Conservation (phyloP, 202 grass and related monocot genomes). For the Setaria viridis region DNA sequence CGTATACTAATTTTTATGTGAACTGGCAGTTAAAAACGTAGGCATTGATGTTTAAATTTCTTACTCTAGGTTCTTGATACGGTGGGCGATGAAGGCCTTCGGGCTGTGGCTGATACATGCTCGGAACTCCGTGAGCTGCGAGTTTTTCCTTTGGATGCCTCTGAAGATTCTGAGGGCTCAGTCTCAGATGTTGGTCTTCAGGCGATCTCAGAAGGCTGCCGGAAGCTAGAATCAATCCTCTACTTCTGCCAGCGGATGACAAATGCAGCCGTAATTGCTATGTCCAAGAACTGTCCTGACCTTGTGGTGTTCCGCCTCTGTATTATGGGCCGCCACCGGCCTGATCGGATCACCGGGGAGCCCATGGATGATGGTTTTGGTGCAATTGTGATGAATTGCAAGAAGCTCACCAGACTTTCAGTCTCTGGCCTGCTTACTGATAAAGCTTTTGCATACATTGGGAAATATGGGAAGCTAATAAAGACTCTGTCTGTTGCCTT, state of each 20-base stretch:
- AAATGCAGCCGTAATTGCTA: conserved; percentile 77
- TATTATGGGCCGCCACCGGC: conserved; percentile 79
- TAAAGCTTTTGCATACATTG: conserved; percentile 79
- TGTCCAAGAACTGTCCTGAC: conserved; percentile 83
- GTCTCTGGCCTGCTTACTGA: conserved; percentile 91
- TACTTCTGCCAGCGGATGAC: conserved; percentile 97
- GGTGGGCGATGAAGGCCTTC: conserved; percentile 81
- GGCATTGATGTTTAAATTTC: conserved; percentile 36
- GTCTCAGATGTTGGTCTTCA: conserved; percentile 83
- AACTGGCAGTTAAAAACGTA: neutral
- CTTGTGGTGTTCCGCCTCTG: conserved; percentile 86
- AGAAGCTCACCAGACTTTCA: conserved; percentile 77
- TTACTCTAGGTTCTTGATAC: conserved; percentile 80
- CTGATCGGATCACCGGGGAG: conserved; percentile 59
- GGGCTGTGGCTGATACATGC: conserved; percentile 80
- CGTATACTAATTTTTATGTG: conserved; percentile 15
- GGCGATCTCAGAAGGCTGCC: conserved; percentile 77
- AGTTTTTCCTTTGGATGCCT: conserved; percentile 81
- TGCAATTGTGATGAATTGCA: conserved; percentile 88
- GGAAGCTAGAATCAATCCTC: conserved; percentile 85
- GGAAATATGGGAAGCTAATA: conserved; percentile 70
- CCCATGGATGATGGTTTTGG: conserved; percentile 94
- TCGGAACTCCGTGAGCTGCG: conserved; percentile 74
- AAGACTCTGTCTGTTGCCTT: conserved; percentile 94
- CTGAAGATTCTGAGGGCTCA: conserved; percentile 69